Base-by-base conservation (phyloP, 2,329 filamentous ascomycete species). In the Cladophialophora carrionii region DNA sequence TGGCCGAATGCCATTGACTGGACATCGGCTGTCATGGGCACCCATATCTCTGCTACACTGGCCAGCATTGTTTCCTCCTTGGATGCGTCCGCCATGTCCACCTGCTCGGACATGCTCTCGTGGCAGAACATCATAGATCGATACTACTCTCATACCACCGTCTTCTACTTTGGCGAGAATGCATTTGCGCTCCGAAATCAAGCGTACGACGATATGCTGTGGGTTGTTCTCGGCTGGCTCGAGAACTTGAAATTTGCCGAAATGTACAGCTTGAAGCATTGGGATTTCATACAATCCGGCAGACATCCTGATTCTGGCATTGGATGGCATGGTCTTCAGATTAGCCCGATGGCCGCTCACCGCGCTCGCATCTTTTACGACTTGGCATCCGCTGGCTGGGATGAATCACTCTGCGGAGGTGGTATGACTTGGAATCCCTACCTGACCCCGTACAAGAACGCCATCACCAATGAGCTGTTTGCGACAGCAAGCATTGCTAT, bases 201-300 rank as follows among this genome's bases (percentile, higher is more conserved):
- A 80, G 94, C 94, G 0, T 96, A 89, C 75, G 94, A 97, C 74
- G 94, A 98, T 75, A 96, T 96, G 80, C 84, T 96, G 2, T 98
- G 94, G 94, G 92, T 97, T 0, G 92, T 96, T 2, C 83, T 98
- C 43, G 91, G 90, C 68, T 97, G 94, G 93, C 80, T 97, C 59
- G 91, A 96, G 74, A 86, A 86, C 56, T 85, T 92, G 68, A 88
- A 90, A 70, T 92, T 96, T 73, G 85, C 94, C 58, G 80, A 87
- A 34, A 79, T 84, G n/a, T 91, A 96, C 74, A 86, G 85, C 2
- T 77, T 81, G 1, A 75, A 87, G 20, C 87, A 91, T 74, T 90
- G 88, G 72, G 53, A 61, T 51, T 69, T 67, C 41, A 43, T 63
- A 31, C 54, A 69, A 32, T 67, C 68, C n/a, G 64, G 70, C 20